phyloP scores from a whole-genome alignment of 2,329 filamentous ascomycete species.

The Myriosclerotinia curreyana region DNA sequence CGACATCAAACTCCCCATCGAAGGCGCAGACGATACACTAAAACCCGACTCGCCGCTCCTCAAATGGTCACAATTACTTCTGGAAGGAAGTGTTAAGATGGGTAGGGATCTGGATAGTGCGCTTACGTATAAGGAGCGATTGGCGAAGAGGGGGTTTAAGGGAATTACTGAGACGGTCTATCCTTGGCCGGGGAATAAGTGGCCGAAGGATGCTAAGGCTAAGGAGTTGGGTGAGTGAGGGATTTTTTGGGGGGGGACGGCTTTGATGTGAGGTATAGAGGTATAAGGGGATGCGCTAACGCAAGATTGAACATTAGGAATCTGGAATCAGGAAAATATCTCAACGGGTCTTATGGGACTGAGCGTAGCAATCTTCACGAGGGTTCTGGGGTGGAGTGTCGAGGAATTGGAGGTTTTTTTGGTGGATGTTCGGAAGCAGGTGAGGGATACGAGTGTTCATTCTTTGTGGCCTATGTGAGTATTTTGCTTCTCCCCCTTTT shows the following conservation, averaged over 20 bases:
- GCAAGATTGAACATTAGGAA: neutral
- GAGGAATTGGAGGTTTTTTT: conserved; percentile 50
- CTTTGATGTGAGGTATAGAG: too few relatives aligned
- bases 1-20: neutral
- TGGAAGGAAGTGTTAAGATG: neutral
- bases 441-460: conserved; percentile 42
- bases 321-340: conserved; percentile 15
- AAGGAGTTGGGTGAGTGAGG: conserved; percentile 50
- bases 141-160: conserved; percentile 36
- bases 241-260: conserved; percentile 28
- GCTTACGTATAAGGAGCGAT: conserved; percentile 7
- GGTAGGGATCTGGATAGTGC: conserved; percentile 14
- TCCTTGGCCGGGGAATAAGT: conserved; percentile 24
- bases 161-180: conserved; percentile 36
- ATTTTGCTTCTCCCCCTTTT: conserved; percentile 37
- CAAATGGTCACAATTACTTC: conserved; percentile 14
- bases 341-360: neutral
- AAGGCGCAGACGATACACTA: conserved; percentile 1
- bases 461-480: conserved; percentile 55
- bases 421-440: conserved; percentile 47
- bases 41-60: neutral
- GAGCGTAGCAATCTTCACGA: conserved; percentile 48
- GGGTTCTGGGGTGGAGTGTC: conserved; percentile 47
- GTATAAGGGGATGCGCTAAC: neutral
- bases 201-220: conserved; percentile 36